Conservation (phyloP, 495 filamentous ascomycete genomes). For the Aspergillus haitiensis region DNA sequence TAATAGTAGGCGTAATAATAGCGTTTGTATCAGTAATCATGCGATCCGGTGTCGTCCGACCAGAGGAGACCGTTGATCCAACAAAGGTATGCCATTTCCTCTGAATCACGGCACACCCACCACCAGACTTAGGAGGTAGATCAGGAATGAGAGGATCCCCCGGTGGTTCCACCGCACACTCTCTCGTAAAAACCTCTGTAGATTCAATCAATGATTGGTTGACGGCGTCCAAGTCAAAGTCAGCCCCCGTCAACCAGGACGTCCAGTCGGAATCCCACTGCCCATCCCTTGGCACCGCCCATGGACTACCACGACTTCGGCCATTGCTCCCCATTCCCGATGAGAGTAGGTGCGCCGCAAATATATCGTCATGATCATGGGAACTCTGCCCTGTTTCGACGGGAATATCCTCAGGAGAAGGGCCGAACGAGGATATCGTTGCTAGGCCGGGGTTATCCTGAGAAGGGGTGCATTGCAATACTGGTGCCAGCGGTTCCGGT, state of each 20-base stretch:
- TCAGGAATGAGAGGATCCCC: not conserved
- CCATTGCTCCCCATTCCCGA: conserved; percentile 1
- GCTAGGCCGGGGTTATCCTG: not conserved
- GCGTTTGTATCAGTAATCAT: too few relatives aligned
- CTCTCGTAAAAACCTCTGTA: not conserved
- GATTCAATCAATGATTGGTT: not conserved
- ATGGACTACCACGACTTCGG: not conserved
- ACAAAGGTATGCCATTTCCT: too few relatives aligned
- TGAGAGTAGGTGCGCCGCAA: not conserved
- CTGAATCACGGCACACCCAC: too few relatives aligned
- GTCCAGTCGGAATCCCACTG: not conserved
- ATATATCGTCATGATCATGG: not conserved
- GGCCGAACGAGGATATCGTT: not conserved
- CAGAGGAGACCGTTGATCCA: too few relatives aligned
- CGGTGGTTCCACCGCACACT: not conserved
- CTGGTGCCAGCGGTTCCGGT: not conserved
- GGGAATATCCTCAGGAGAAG: not conserved
- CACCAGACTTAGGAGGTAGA: too few relatives aligned
- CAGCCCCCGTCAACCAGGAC: conserved; percentile 8
- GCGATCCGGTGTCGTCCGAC: too few relatives aligned
- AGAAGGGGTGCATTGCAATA: not conserved
- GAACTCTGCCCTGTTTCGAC: not conserved
- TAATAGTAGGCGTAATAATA: too few relatives aligned
- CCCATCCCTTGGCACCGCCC: conserved; percentile 5
- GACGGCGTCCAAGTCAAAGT: conserved; percentile 3